Base-by-base conservation (phyloP, 257 asterid species). In the Salvia miltiorrhiza region DNA sequence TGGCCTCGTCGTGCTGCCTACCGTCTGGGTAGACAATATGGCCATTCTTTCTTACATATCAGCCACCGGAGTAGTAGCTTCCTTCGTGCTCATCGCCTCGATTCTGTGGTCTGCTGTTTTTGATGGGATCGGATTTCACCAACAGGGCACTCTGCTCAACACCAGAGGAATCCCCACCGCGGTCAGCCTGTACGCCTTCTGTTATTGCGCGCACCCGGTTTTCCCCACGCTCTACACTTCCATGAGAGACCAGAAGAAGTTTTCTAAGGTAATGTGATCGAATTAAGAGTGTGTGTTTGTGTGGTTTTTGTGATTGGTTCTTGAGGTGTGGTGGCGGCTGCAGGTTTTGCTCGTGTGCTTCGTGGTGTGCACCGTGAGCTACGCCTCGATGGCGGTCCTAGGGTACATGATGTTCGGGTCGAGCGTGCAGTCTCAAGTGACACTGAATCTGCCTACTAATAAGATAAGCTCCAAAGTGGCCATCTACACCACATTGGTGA, bases 121-220 rank as follows among this genome's bases (percentile, higher is more conserved):
- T 45, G 91, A 83, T 67, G 96, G 78, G 2, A 67, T 90, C 12
- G 96, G 95, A 35, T 90, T 88, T 74, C 82, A 69, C 0, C 81
- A 78, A 19, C 76, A 76, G 71, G 96, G 91, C 5, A 58, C 50
- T 2, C 4, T 74, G 50, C 9, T 88, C 2, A 79, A 84, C 41
- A 69, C 69, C 69, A 72, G 68, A 12, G 96, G 97, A 39, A 68
- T 87, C 24, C 97, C 97, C 0, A 87, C 88, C 2, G 93, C 96
- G 20, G 74, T 86, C 44, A 93, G 97, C 76, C 76, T 93, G 8
- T 88, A 88, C 8, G 85, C 96, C n/a, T 93, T 90, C 65, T 93
- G 99, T 52, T 93, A 90, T 10, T 90, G 99, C 30, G 97, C 96
- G 40, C 99, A 93, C 78, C 99, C 99, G 0, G 96, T 93, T 82